A percentile compares a stretch with the other conserved stretches of the same genome.
phyloP scores from a whole-genome alignment of 2,329 filamentous ascomycete species.

The Scolecobasidium constrictum region DNA sequence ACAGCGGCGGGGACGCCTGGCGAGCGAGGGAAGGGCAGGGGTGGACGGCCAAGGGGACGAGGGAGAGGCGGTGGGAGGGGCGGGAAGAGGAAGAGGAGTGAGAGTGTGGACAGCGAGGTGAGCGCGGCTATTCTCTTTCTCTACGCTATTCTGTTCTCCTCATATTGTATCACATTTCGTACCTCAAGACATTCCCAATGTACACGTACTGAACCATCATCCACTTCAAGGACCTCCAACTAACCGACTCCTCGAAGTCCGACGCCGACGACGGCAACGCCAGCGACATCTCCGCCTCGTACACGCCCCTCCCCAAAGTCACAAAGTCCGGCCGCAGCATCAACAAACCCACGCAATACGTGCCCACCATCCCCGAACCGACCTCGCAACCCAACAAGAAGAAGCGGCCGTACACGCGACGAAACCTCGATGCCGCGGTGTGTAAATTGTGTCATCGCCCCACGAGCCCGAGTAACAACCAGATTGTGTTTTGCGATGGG shows the following conservation, averaged over 20 bases:
- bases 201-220: conserved; percentile 1
- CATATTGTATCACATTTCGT: neutral
- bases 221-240: neutral
- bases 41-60: conserved; percentile 25
- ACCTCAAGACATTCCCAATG: conserved; percentile 3
- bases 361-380: conserved; percentile 43
- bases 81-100: conserved; percentile 27
- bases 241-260: conserved; percentile 2
- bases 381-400: conserved; percentile 40
- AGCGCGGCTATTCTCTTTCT: conserved; percentile 12
- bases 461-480: conserved; percentile 60
- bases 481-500: conserved; percentile 77
- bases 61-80: conserved; percentile 26
- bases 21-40: conserved; percentile 14
- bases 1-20: conserved; percentile 10
- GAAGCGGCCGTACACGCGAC: conserved; percentile 45
- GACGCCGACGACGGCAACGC: conserved; percentile 16
- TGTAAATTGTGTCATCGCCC: conserved; percentile 66
- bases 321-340: conserved; percentile 69
- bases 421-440: conserved; percentile 45
- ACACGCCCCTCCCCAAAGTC: conserved; percentile 49
- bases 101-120: conserved; percentile 23
- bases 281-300: conserved; percentile 31
- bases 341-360: conserved; percentile 52
- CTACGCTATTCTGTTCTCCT: conserved; percentile 3